Conservation (phyloP, 2,329 filamentous ascomycete species). For the Aspergillus alliaceus region DNA sequence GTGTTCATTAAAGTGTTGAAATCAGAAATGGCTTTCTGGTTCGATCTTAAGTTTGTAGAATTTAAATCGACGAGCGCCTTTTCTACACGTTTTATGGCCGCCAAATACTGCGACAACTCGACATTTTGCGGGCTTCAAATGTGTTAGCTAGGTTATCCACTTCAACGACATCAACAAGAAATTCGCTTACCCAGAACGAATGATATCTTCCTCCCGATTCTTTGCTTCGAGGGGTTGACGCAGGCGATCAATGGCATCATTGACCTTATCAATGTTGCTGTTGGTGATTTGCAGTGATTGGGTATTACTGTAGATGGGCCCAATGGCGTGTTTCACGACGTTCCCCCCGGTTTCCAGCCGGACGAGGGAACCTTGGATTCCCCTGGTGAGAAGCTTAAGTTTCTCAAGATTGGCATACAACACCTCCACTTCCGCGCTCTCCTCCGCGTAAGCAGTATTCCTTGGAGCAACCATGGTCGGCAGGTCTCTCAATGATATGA, state of each 20-base stretch:
- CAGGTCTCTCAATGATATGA: conserved; percentile 16
- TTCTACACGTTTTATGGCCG: conserved; percentile 83
- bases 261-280: conserved; percentile 82
- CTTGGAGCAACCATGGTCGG: conserved; percentile 54
- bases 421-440: conserved; percentile 68
- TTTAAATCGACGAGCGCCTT: conserved; percentile 82
- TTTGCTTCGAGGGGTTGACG: conserved; percentile 91
- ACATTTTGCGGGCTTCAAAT: conserved; percentile 68
- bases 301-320: conserved; percentile 89
- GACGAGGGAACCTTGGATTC: conserved; percentile 84
- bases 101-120: conserved; percentile 80
- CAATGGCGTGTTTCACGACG: conserved; percentile 87
- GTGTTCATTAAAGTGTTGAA: conserved; percentile 74
- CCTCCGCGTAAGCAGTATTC: conserved; percentile 62
- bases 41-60: conserved; percentile 85
- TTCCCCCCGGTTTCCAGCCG: conserved; percentile 85
- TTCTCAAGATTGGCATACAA: conserved; percentile 76
- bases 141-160: background rate
- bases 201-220: conserved; percentile 86
- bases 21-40: conserved; percentile 83
- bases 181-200: conserved; percentile 67
- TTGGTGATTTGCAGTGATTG: conserved; percentile 84
- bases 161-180: background rate
- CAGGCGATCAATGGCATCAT: conserved; percentile 82
- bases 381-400: conserved; percentile 89